These are phyloP conservation scores for Fusarium gaditjirri DNA, from an alignment of 2,329 filamentous ascomycete genomes.

Conservation along the genomic window DNA sequence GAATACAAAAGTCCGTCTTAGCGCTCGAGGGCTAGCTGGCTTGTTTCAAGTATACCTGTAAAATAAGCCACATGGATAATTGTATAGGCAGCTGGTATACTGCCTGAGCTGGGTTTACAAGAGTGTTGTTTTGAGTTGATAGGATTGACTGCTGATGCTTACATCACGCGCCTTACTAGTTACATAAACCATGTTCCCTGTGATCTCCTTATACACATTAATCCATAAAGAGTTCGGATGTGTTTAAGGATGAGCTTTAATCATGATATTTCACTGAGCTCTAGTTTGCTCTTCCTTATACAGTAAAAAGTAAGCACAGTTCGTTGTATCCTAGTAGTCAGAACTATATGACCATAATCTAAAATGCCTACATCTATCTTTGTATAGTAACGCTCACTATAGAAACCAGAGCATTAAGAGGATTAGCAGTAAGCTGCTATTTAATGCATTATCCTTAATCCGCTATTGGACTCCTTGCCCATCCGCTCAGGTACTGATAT, in stretches of 20 bases:
- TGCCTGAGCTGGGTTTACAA: too few species aligned
- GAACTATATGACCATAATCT: accelerated
- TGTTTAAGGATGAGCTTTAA: too few species aligned
- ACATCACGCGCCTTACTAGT: too few species aligned
- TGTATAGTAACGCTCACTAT: accelerated
- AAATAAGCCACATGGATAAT: too few species aligned
- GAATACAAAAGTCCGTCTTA: neutral
- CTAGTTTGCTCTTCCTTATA: too few species aligned
- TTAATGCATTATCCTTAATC: accelerated
- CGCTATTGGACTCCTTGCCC: too few species aligned
- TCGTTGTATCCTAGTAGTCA: accelerated
- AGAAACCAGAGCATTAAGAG: accelerated
- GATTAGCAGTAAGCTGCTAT: accelerated
- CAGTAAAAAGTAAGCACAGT: too few species aligned
- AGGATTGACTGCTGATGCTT: too few species aligned
- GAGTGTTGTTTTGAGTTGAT: too few species aligned
- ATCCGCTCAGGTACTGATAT: neutral
- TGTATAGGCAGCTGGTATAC: too few species aligned
- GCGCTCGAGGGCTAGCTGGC: neutral
- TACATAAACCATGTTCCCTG: accelerated
- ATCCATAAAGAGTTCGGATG: neutral
- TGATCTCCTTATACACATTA: neutral
- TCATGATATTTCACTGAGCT: accelerated
- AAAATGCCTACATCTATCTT: accelerated
- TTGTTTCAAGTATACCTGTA: neutral